Evolutionary conservation across 2,329 filamentous ascomycete genomes (phyloP), one percentile per base, ranked within the genome.

Genomic region (Trichoderma atrobrunneum): DNA sequence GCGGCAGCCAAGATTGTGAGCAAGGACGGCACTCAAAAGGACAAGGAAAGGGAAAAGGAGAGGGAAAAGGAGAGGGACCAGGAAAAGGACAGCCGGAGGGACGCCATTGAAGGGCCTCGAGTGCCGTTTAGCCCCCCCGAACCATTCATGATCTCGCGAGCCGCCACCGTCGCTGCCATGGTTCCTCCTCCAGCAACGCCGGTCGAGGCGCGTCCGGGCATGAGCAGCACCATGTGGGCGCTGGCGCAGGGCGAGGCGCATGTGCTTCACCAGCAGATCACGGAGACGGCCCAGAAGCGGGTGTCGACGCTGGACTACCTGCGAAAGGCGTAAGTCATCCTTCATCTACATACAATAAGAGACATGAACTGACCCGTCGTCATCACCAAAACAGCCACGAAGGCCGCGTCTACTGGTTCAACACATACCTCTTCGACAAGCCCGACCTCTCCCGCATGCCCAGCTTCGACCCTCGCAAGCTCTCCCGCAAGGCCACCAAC

Each of bases 341-440:
- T 48, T 7, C 1, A 36, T 1, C 26, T 61, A 5, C 7, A 30
- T 30, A n/a, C 18, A 65, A 5, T 18, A 5, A 43, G 54, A 21
- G 12, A n/a, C 56, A 14, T 18, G n/a, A 24, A 32, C 30, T 60
- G 5, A 60, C 57, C 16, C 32, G 14, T 34, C 36, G 14, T 43
- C 36, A 3, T 8, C 16, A 5, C 3, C 8, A 7, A 3, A 26
- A 18, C 59, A 97, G 94, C 32, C 95, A 99, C 79, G 94, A 98
- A 83, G 95, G 95, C 73, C 91, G 94, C 72, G 91, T 97, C 56
- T 98, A 97, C 85, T 98, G 96, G 95, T 98, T 98, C 86, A 98
- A 98, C 83, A 98, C 96, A 0, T 89, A 97, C 73, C 92, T 97
- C 78, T 97, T 97, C 82, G 93, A 94, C 75, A 92, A 93, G 78